Evolutionary conservation across 202 grass and related monocot genomes (phyloP).

Genomic region (Schoenoplectus triqueter): DNA sequence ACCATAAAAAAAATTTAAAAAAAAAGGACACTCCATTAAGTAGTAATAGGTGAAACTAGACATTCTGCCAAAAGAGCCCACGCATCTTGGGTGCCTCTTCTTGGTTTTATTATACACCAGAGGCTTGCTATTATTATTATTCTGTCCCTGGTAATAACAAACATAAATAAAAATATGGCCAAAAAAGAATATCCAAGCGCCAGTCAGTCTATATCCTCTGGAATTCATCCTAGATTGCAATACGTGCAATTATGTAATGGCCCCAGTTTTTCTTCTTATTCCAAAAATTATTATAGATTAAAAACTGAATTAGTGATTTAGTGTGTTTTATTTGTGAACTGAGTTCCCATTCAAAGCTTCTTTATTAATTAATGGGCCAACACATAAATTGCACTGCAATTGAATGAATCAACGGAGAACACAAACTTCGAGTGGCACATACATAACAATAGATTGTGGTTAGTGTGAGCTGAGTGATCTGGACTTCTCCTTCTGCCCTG

Average conservation of each 20-base stretch:
- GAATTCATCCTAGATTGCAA: background rate
- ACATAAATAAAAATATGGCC: conserved; percentile 35
- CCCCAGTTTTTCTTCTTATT: background rate
- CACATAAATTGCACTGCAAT: background rate
- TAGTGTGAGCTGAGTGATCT: conserved; percentile 26
- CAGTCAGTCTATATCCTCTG: conserved; percentile 29
- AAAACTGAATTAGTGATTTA: background rate
- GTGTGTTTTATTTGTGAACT: background rate
- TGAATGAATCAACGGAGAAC: background rate
- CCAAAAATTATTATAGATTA: background rate
- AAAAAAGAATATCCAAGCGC: conserved; percentile 32
- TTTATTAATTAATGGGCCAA: background rate
- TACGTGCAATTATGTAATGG: conserved; percentile 4
- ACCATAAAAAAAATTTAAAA: background rate
- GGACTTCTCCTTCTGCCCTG: conserved; percentile 34
- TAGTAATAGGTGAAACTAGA: conserved; percentile 28
- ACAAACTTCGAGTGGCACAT: background rate
- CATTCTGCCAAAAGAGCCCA: conserved; percentile 26
- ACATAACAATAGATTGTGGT: background rate
- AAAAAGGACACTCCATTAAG: background rate
- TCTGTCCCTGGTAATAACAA: conserved; percentile 31
- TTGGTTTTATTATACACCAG: conserved; percentile 30
- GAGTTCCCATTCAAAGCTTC: background rate
- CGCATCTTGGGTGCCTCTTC: conserved; percentile 27
- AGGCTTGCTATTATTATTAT: conserved; percentile 25